Evolutionary conservation across 331 rosid species (phyloP).

Genomic region (Rhamnella rubrinervis): DNA sequence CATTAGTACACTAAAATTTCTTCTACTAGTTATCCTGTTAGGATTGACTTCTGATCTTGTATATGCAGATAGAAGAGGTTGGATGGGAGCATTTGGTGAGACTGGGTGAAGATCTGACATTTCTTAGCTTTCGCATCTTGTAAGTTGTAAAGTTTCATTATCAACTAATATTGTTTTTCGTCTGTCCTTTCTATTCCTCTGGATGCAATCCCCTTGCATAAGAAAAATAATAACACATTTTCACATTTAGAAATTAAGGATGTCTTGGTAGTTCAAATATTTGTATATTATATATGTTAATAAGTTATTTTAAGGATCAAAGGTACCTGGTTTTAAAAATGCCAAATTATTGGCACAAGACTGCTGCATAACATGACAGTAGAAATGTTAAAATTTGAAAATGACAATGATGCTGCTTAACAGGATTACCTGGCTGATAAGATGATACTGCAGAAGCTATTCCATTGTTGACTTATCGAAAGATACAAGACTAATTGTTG

Average conservation of each 20-base stretch:
- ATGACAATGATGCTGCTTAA: background rate
- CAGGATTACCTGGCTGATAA: background rate
- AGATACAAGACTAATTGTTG: background rate
- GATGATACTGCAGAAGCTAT: background rate
- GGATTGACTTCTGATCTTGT: slow-evolving; percentile 13
- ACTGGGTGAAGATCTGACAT: slow-evolving; percentile 31
- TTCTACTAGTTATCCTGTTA: background rate
- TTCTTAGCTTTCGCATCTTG: slow-evolving; percentile 32
- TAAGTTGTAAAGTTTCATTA: slow-evolving; percentile 13
- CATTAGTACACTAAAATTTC: background rate
- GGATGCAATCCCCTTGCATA: background rate
- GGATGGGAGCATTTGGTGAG: slow-evolving; percentile 41
- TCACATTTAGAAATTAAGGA: background rate
- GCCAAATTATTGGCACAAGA: background rate
- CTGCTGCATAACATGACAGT: background rate
- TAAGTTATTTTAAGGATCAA: background rate
- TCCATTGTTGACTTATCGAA: background rate
- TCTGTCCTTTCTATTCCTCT: background rate
- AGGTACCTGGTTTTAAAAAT: background rate
- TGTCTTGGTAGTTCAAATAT: background rate
- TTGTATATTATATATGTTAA: background rate
- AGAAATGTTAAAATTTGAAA: slow-evolving; percentile 1
- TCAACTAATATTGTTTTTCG: background rate
- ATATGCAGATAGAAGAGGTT: slow-evolving; percentile 41
- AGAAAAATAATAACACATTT: background rate